phyloP scores from a whole-genome alignment of 495 filamentous ascomycete species.

The Aspergillus sclerotiicarbonarius region DNA sequence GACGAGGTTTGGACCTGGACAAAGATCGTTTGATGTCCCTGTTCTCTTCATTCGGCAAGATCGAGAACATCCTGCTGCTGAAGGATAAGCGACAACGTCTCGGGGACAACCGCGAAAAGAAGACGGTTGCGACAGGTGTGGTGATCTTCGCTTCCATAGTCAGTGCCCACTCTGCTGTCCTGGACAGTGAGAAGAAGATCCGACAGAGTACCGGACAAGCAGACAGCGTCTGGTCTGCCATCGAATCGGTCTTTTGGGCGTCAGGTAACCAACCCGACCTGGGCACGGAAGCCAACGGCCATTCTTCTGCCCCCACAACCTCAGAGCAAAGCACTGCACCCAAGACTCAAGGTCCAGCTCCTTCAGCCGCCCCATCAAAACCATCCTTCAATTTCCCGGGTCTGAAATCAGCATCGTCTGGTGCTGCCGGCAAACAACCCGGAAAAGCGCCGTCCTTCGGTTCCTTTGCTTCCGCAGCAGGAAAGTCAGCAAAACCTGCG shows the following conservation, averaged over 20 bases:
- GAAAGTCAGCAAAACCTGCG: conserved; percentile 28
- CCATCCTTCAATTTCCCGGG: conserved; percentile 40
- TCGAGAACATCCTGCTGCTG: conserved; percentile 53
- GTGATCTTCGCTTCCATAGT: conserved; percentile 59
- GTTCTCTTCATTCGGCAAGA: conserved; percentile 54
- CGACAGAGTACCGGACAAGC: conserved; percentile 20
- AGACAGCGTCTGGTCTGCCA: conserved; percentile 40
- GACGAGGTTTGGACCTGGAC: conserved; percentile 40
- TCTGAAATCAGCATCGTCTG: conserved; percentile 23
- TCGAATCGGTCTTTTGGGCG: conserved; percentile 60
- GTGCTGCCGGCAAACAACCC: conserved; percentile 26
- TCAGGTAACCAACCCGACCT: conserved; percentile 51
- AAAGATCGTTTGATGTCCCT: conserved; percentile 42
- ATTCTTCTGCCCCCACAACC: conserved; percentile 15
- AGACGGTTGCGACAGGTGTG: conserved; percentile 52
- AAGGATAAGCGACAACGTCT: conserved; percentile 54
- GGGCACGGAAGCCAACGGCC: conserved; percentile 9
- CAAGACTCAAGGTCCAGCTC: background rate
- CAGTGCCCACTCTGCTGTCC: conserved; percentile 58
- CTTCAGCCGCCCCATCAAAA: conserved; percentile 19
- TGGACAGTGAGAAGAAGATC: conserved; percentile 49
- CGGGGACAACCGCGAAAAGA: conserved; percentile 53
- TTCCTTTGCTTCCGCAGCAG: conserved; percentile 42
- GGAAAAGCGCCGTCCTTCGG: conserved; percentile 49
- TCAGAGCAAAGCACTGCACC: conserved; percentile 20